Conservation (phyloP, 2,329 filamentous ascomycete genomes). For the Diplodia sapinea region DNA sequence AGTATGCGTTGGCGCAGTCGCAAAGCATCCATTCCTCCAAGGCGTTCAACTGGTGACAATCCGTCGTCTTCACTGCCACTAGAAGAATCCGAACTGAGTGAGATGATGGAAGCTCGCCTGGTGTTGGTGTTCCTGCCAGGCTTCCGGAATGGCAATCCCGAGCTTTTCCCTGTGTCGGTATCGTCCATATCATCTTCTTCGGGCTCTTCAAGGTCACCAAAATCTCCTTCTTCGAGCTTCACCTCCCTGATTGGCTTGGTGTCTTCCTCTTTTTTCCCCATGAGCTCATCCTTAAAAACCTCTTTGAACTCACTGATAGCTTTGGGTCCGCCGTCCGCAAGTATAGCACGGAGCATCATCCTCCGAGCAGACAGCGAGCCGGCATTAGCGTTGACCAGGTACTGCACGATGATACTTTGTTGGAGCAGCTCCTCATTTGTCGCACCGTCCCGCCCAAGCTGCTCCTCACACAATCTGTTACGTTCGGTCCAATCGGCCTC, state of each 20-base stretch:
- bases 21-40: slow-evolving; percentile 61
- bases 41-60: slow-evolving; percentile 36
- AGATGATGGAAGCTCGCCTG: slow-evolving; percentile 15
- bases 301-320: slow-evolving; percentile 64
- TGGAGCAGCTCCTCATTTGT: slow-evolving; percentile 44
- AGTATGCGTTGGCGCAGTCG: slow-evolving; percentile 68
- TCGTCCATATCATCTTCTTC: slow-evolving; percentile 31
- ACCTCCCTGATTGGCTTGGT: slow-evolving; percentile 26
- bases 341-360: slow-evolving; percentile 68
- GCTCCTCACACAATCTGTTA: slow-evolving; percentile 56
- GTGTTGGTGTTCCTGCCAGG: not conserved
- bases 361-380: slow-evolving; percentile 50
- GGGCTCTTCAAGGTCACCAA: slow-evolving; percentile 28
- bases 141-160: not conserved
- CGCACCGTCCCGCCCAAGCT: slow-evolving; percentile 37
- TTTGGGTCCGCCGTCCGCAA: slow-evolving; percentile 67
- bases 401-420: slow-evolving; percentile 66
- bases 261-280: slow-evolving; percentile 48
- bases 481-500: slow-evolving; percentile 72
- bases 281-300: slow-evolving; percentile 71
- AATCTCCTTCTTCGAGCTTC: slow-evolving; percentile 23
- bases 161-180: slow-evolving; percentile 9
- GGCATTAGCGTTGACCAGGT: slow-evolving; percentile 54
- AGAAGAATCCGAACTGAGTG: slow-evolving; percentile 1
- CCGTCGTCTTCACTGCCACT: not conserved